Conservation (phyloP, 1,284 basidiomycete genomes). For the Heliocybe sulcata region DNA sequence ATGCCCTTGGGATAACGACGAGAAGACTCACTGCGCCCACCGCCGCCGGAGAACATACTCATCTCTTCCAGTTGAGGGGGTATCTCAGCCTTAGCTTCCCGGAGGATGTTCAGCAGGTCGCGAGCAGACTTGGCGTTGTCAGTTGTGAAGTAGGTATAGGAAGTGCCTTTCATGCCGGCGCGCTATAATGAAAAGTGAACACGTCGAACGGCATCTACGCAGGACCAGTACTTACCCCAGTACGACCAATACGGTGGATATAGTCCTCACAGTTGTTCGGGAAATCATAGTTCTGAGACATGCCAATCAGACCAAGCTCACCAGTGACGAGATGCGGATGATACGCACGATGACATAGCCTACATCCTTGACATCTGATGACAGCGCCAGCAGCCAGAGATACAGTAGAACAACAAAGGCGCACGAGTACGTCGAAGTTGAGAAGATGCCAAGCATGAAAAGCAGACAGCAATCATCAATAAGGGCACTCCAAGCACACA, state of each 20-base stretch:
- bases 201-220: constrained; percentile 6
- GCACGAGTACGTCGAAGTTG: constrained; percentile 13
- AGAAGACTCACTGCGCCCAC: constrained; percentile 56
- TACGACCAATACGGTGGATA: constrained; percentile 90
- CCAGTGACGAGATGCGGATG: constrained; percentile 3
- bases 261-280: constrained; percentile 96
- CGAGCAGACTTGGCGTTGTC: constrained; percentile 94
- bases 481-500: constrained; percentile 29
- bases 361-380: constrained; percentile 90
- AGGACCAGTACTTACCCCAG: constrained; percentile 47
- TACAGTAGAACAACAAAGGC: constrained; percentile 24
- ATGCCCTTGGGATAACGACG: constrained; percentile 1
- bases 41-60: constrained; percentile 77
- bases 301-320: constrained; percentile 15
- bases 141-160: constrained; percentile 95
- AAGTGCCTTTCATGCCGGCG: constrained; percentile 84
- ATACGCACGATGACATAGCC: constrained; percentile 82
- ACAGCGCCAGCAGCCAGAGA: constrained; percentile 21
- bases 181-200: constrained; percentile 40
- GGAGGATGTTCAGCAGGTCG: constrained; percentile 84
- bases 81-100: constrained; percentile 85
- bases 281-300: constrained; percentile 86
- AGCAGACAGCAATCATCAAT: constrained; percentile 39
- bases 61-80: constrained; percentile 93
- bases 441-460: constrained; percentile 21